Evolutionary conservation across 805 yeast species (phyloP), one percentile per base, ranked within the genome.

Genomic region (Danielia reshetovae): DNA sequence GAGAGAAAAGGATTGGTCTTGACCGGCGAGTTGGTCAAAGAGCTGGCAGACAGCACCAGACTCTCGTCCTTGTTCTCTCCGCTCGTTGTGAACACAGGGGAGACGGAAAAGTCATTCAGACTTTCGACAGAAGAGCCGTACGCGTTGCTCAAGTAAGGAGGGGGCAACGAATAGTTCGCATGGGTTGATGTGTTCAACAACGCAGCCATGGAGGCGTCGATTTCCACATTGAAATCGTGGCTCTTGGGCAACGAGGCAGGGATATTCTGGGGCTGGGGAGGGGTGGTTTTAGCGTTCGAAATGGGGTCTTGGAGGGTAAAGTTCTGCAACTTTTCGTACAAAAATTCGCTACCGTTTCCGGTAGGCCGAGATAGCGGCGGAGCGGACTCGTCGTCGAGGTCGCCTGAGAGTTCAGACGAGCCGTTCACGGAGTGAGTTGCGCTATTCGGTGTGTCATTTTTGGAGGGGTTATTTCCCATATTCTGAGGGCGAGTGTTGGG

Each of bases 391-490:
- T 65, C 72, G 32, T 65, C 71, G 45, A 59, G 48, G 38, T 57
- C 67, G 46, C 68, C 69, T 34, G 60, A 49, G 31, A 50, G 35
- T 29, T 55, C 34, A 42, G 55, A 46, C 49, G 46, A 41, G 48
- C 46, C 48, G 57, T 32, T 45, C 33, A 30, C 40, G 46, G 63
- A 4, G 26, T 17, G 11, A 16, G 14, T 49, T 40, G 64, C 61
- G 52, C 53, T 52, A 46, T 54, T 63, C 71, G 72, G 70, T 53
- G 69, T 65, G 36, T 67, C 72, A 62, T 65, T 57, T 54, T 65
- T 65, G 40, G 81, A 75, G 68, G 81, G 81, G 80, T 75, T 75
- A 64, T 75, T 76, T 63, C 83, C 81, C 81, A 76, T 76, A n/a
- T n/a, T n/a, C n/a, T n/a, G n/a, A n/a, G n/a, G n/a, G n/a, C n/a